Conservation (phyloP, 1,284 basidiomycete genomes). For the Trametes versicolor region DNA sequence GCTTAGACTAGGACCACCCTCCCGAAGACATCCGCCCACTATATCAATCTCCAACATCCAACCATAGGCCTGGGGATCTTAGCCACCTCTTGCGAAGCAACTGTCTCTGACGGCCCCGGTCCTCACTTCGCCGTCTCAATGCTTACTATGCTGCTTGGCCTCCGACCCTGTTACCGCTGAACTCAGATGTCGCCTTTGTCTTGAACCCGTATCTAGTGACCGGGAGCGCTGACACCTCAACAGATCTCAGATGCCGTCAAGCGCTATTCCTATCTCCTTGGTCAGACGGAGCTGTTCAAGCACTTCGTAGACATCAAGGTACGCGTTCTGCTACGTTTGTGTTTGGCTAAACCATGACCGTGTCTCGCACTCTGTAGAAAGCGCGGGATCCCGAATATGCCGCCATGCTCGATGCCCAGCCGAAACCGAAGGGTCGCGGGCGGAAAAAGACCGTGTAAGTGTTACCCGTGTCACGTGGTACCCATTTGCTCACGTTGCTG, state of each 20-base stretch:
- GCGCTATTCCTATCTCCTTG: constrained; percentile 93
- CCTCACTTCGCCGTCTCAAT: not conserved
- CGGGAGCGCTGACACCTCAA: not conserved
- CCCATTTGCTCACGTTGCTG: constrained; percentile 10
- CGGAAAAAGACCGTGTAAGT: constrained; percentile 79
- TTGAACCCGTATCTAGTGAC: not conserved
- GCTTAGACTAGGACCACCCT: not conserved
- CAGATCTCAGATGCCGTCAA: constrained; percentile 95
- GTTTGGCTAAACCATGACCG: constrained; percentile 1
- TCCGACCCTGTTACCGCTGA: not conserved
- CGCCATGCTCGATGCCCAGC: constrained; percentile 85
- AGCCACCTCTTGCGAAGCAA: too few relatives aligned
- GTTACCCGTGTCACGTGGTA: not conserved
- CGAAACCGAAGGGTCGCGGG: constrained; percentile 83
- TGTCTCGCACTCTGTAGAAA: constrained; percentile 57
- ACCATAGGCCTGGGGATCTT: too few relatives aligned
- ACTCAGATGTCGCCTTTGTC: too few relatives aligned
- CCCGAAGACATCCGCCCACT: too few relatives aligned
- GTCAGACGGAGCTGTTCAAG: constrained; percentile 95
- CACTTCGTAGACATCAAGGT: constrained; percentile 97
- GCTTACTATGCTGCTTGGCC: not conserved
- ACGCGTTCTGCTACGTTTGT: constrained; percentile 19
- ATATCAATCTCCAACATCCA: too few relatives aligned
- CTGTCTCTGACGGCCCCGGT: too few relatives aligned
- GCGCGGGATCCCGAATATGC: constrained; percentile 96